A percentile compares a stretch with the other conserved stretches of the same genome.
Conservation (phyloP, 2,329 filamentous ascomycete genomes). For the Fonsecaea pugnacius region DNA sequence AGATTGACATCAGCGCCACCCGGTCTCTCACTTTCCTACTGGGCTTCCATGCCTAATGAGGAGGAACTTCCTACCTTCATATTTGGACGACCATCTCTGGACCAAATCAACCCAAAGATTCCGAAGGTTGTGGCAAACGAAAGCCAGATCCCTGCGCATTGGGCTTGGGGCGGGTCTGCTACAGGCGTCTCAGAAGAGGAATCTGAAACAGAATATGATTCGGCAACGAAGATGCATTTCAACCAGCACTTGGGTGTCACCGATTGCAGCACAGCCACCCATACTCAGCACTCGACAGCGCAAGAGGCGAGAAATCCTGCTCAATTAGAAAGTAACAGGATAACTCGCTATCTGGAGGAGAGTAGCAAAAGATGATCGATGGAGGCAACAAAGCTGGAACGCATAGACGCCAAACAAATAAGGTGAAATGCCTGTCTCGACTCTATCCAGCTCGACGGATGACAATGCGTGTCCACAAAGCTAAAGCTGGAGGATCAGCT, state of each 20-base stretch:
- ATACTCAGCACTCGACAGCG: background rate
- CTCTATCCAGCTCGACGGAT: background rate
- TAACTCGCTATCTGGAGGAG: slow-evolving; percentile 22
- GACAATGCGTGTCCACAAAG: background rate
- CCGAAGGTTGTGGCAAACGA: background rate
- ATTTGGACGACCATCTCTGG: background rate
- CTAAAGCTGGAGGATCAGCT: background rate
- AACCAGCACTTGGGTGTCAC: slow-evolving; percentile 7
- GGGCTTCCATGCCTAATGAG: background rate
- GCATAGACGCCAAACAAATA: background rate
- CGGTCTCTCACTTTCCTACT: background rate
- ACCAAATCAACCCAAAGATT: background rate
- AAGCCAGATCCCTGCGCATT: background rate
- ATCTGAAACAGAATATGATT: background rate
- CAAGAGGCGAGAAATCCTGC: background rate
- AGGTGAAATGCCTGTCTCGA: background rate
- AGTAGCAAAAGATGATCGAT: slow-evolving; percentile 18
- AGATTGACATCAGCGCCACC: background rate
- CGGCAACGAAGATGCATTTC: slow-evolving; percentile 6
- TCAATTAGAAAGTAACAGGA: slow-evolving; percentile 11
- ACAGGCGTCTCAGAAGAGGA: background rate
- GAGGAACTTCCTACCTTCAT: slow-evolving; percentile 16
- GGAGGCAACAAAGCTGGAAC: background rate
- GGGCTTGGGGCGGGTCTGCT: background rate
- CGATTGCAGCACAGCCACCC: background rate